Percentiles rank a stretch among this genome's conserved stretches.
Evolutionary conservation across 2,329 filamentous ascomycete species (phyloP).

Genomic region (Epichloe amarillans): DNA sequence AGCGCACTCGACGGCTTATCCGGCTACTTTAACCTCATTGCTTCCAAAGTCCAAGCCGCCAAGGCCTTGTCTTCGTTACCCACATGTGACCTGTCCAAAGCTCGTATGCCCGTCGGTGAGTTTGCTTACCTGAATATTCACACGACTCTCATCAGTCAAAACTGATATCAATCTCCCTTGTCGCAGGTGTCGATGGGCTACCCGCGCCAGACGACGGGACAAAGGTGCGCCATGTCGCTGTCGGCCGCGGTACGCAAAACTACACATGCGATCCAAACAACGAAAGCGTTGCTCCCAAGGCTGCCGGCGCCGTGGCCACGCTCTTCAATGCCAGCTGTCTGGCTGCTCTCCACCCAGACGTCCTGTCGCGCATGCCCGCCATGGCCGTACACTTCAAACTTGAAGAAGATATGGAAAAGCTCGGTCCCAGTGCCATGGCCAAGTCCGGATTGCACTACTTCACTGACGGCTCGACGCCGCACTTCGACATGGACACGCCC

Average conservation of each 20-base stretch:
- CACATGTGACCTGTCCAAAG: constrained; percentile 40
- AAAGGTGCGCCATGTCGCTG: constrained; percentile 60
- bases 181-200: constrained; percentile 41
- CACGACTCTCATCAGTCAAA: not conserved
- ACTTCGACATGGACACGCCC: constrained; percentile 62
- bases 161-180: not conserved
- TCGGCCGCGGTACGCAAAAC: constrained; percentile 86
- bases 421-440: constrained; percentile 45
- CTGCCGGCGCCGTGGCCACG: constrained; percentile 62
- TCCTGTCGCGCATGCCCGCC: constrained; percentile 50
- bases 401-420: constrained; percentile 24
- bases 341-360: constrained; percentile 52
- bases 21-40: constrained; percentile 48
- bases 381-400: constrained; percentile 57
- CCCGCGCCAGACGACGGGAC: constrained; percentile 47
- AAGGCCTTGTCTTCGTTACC: constrained; percentile 28
- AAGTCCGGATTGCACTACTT: constrained; percentile 77
- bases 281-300: constrained; percentile 45
- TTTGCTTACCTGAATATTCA: not conserved
- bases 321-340: constrained; percentile 84
- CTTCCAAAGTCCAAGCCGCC: constrained; percentile 37
- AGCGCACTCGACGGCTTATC: constrained; percentile 35
- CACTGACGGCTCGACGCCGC: constrained; percentile 52
- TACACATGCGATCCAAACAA: constrained; percentile 66
- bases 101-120: constrained; percentile 34